Evolutionary conservation across 2,329 filamentous ascomycete genomes (phyloP).

Genomic region (Alternaria viburni): DNA sequence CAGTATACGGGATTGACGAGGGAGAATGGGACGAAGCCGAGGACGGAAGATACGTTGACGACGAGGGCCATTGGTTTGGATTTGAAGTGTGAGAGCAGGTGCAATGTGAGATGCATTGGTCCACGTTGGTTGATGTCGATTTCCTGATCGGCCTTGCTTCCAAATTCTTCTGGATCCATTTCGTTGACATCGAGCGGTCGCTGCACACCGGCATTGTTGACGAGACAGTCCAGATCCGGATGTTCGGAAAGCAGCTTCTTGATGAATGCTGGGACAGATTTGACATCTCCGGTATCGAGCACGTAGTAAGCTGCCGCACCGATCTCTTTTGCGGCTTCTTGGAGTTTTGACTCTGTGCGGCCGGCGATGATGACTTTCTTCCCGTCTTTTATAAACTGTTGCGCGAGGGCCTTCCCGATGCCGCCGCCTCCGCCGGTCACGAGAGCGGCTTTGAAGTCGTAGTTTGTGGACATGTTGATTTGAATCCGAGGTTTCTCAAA

Average conservation of each 20-base stretch:
- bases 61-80: conserved; percentile 52
- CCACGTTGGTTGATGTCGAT: conserved; percentile 65
- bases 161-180: conserved; percentile 48
- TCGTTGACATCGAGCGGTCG: conserved; percentile 57
- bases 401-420: conserved; percentile 58
- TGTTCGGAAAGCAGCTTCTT: conserved; percentile 56
- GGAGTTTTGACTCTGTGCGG: conserved; percentile 62
- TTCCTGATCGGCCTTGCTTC: conserved; percentile 61
- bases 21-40: conserved; percentile 60
- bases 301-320: conserved; percentile 59
- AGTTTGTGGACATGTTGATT: conserved; percentile 31
- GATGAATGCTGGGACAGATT: conserved; percentile 55
- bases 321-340: conserved; percentile 52
- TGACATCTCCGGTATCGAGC: conserved; percentile 58
- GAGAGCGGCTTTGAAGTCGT: conserved; percentile 54
- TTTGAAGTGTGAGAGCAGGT: conserved; percentile 59
- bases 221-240: conserved; percentile 62
- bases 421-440: conserved; percentile 56
- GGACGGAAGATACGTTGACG: conserved; percentile 62
- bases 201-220: conserved; percentile 67
- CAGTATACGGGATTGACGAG: conserved; percentile 66
- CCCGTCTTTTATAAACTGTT: conserved; percentile 52
- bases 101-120: conserved; percentile 62
- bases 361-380: conserved; percentile 62
- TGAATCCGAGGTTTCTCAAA: too few species aligned